These are phyloP conservation scores for Dendrobium catenatum DNA, from an alignment of 106 monocot species.

Conservation along the genomic window DNA sequence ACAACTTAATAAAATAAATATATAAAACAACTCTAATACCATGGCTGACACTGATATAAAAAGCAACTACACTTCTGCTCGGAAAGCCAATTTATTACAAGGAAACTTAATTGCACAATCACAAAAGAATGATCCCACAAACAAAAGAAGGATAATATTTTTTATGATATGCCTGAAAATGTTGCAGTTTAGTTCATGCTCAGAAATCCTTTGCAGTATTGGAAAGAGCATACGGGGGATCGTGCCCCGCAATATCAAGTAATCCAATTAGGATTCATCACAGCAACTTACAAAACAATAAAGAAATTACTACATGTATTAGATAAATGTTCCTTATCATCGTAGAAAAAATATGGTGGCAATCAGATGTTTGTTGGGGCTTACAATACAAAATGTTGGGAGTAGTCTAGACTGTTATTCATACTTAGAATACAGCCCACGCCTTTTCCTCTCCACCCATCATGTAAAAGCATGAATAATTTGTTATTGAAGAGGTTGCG, in stretches of 20 bases:
- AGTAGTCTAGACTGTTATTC: constrained; percentile 38
- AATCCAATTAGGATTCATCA: background rate
- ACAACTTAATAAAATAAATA: background rate
- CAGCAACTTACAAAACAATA: background rate
- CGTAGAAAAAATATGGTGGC: background rate
- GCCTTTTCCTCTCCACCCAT: constrained; percentile 46
- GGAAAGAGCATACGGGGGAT: background rate
- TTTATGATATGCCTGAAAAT: background rate
- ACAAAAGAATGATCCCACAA: background rate
- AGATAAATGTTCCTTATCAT: background rate
- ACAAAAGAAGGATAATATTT: background rate
- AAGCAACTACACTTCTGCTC: background rate
- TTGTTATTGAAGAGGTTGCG: constrained; percentile 62
- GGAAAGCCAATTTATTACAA: background rate
- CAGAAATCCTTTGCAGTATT: background rate
- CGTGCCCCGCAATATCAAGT: background rate
- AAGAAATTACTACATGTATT: background rate
- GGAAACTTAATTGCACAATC: too few relatives aligned
- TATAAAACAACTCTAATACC: background rate
- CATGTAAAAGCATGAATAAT: constrained; percentile 26
- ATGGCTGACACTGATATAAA: background rate
- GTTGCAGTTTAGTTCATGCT: background rate
- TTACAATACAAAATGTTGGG: background rate
- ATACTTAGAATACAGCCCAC: constrained; percentile 34
- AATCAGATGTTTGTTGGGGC: background rate